Conservation (phyloP, 192 early-diverging fungal genomes). For the Rhizophagus clarus region DNA sequence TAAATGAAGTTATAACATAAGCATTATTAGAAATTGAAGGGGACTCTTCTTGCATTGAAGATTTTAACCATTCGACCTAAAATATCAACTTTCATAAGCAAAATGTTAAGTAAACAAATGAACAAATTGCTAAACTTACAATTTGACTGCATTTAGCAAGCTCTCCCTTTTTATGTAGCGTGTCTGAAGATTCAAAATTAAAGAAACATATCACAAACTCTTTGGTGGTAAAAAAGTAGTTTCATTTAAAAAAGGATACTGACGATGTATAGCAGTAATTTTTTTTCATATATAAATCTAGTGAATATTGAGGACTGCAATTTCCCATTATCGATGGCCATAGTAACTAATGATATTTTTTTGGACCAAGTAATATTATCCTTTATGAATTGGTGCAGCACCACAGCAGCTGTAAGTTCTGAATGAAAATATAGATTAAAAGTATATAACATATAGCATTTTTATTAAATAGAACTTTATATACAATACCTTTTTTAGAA, state of each 20-base stretch:
- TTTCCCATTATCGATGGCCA: not conserved
- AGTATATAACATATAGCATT: not conserved
- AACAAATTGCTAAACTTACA: not conserved
- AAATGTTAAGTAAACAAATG: not conserved
- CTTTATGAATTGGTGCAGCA: conserved; percentile 1
- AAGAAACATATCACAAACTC: not conserved
- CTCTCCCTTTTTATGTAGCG: not conserved
- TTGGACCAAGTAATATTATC: not conserved
- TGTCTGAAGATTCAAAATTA: conserved; percentile 6
- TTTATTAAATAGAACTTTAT: not conserved
- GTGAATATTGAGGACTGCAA: not conserved
- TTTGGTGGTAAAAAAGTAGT: no score
- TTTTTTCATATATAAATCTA: not conserved
- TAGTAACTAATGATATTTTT: not conserved
- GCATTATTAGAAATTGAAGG: not conserved
- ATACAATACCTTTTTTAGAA: conserved; percentile 16
- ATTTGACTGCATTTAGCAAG: not conserved
- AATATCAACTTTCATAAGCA: not conserved
- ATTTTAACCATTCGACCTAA: not conserved
- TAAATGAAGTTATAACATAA: not conserved
- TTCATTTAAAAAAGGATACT: conserved; percentile 5
- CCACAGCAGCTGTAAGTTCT: conserved; percentile 7
- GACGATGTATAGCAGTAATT: not conserved
- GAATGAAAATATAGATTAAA: not conserved
- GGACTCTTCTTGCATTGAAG: not conserved